These are phyloP conservation scores for Aspergillus olivimuriae DNA, from an alignment of 495 filamentous ascomycete genomes.

Conservation along the genomic window DNA sequence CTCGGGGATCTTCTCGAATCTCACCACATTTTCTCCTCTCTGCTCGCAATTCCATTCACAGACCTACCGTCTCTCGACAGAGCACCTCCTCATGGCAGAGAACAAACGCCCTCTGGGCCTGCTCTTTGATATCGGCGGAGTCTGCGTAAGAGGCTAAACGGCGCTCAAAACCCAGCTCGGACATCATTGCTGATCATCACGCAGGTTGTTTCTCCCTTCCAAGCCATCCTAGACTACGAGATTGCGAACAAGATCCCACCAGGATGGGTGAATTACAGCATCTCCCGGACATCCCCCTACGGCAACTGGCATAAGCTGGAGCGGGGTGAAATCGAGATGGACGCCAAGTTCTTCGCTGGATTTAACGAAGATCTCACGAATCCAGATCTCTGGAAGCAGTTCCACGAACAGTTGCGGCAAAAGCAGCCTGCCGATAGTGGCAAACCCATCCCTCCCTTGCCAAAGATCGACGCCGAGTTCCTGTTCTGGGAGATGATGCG, in stretches of 20 bases:
- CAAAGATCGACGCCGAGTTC: slow-evolving; percentile 67
- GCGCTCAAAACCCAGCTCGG: neutral
- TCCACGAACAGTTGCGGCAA: slow-evolving; percentile 36
- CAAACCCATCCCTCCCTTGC: slow-evolving; percentile 52
- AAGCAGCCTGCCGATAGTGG: slow-evolving; percentile 21
- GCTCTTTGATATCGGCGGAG: slow-evolving; percentile 94
- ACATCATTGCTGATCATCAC: slow-evolving; percentile 3
- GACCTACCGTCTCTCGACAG: too few species aligned
- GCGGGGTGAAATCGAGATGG: slow-evolving; percentile 64
- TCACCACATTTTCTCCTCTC: too few species aligned
- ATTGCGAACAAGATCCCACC: slow-evolving; percentile 62
- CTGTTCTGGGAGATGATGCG: slow-evolving; percentile 95
- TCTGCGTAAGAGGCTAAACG: slow-evolving; percentile 64
- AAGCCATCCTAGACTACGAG: slow-evolving; percentile 89
- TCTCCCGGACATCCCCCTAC: slow-evolving; percentile 66
- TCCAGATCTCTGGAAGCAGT: slow-evolving; percentile 58
- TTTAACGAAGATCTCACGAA: slow-evolving; percentile 71
- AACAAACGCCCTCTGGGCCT: slow-evolving; percentile 62
- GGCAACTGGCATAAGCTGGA: slow-evolving; percentile 87
- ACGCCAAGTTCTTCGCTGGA: slow-evolving; percentile 64
- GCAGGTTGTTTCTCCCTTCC: slow-evolving; percentile 86
- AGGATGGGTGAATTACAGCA: slow-evolving; percentile 88
- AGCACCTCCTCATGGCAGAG: slow-evolving; percentile 25
- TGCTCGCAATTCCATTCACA: too few species aligned
- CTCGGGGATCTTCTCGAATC: too few species aligned